Percentiles rank a stretch among this genome's conserved stretches.
Evolutionary conservation across 2,329 filamentous ascomycete genomes (phyloP).

Genomic region (Aureobasidium sp.): DNA sequence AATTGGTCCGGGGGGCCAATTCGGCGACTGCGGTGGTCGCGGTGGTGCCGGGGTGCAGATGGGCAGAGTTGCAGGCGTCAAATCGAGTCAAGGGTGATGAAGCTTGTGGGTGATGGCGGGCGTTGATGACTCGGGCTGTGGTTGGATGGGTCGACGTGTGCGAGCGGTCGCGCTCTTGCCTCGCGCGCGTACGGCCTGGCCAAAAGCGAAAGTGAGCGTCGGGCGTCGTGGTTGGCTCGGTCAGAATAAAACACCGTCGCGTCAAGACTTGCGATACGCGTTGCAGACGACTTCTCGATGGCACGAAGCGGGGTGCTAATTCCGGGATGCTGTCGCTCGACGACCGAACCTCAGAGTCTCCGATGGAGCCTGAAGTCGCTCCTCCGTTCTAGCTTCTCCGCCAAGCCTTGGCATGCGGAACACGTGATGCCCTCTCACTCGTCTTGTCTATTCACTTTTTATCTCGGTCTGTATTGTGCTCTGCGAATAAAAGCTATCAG

Average conservation of each 20-base stretch:
- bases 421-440: neutral
- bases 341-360: neutral
- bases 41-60: neutral
- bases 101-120: neutral
- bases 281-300: slow-evolving; percentile 6
- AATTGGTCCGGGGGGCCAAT: neutral
- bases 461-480: neutral
- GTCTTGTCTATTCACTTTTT: neutral
- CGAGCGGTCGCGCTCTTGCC: slow-evolving; percentile 10
- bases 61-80: neutral
- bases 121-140: slow-evolving; percentile 13
- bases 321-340: slow-evolving; percentile 2
- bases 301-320: slow-evolving; percentile 7
- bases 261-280: slow-evolving; percentile 5
- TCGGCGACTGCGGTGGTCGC: slow-evolving; percentile 3
- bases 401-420: neutral
- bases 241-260: slow-evolving; percentile 2
- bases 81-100: neutral
- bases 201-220: slow-evolving; percentile 10
- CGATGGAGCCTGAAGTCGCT: slow-evolving; percentile 1
- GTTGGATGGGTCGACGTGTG: neutral
- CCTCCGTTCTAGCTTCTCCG: neutral
- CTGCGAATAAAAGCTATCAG: neutral
- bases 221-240: neutral
- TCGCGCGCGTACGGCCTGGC: neutral